Percentiles rank a stretch among this genome's conserved stretches.
Evolutionary conservation across 208 protist species (phyloP).

Genomic region (Wallacemonas sp.): DNA sequence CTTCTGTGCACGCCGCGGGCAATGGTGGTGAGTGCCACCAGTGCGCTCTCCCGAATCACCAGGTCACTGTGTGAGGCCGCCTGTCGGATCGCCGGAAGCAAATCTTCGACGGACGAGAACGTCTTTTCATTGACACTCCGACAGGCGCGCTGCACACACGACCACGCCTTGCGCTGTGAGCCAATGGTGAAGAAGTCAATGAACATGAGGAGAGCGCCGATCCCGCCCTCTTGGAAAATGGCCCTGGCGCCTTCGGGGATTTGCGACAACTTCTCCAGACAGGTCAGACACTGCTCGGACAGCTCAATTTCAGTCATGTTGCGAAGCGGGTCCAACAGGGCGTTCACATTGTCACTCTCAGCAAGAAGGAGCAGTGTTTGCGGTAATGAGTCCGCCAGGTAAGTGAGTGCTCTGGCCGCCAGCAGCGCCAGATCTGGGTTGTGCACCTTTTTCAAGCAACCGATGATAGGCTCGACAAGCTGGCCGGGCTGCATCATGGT

Average conservation of each 20-base stretch:
- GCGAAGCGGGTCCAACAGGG: conserved; percentile 80
- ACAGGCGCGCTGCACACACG: conserved; percentile 70
- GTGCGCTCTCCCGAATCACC: conserved; percentile 67
- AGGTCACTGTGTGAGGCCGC: conserved; percentile 64
- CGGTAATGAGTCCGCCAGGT: conserved; percentile 89
- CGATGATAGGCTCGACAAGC: conserved; percentile 68
- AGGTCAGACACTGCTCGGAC: conserved; percentile 91
- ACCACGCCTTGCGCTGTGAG: conserved; percentile 88
- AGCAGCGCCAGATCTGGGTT: conserved; percentile 90
- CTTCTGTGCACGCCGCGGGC: conserved; percentile 44
- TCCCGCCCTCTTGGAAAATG: conserved; percentile 68
- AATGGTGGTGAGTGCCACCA: conserved; percentile 52
- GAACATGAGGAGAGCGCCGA: conserved; percentile 84
- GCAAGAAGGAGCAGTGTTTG: conserved; percentile 64
- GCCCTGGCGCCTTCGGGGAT: conserved; percentile 21
- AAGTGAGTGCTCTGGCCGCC: conserved; percentile 83
- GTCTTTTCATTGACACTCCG: conserved; percentile 42
- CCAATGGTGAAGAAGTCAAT: conserved; percentile 93
- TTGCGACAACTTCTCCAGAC: conserved; percentile 90
- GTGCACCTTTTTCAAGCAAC: conserved; percentile 72
- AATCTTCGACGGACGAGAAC: conserved; percentile 49
- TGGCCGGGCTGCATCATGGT: conserved; percentile 53
- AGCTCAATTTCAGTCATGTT: conserved; percentile 94
- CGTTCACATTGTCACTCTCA: conserved; percentile 34
- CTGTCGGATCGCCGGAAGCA: conserved; percentile 68